Percentiles rank a stretch among this genome's conserved stretches.
Evolutionary conservation across 257 asterid species (phyloP).

Genomic region (Ajuga chamaepitys): DNA sequence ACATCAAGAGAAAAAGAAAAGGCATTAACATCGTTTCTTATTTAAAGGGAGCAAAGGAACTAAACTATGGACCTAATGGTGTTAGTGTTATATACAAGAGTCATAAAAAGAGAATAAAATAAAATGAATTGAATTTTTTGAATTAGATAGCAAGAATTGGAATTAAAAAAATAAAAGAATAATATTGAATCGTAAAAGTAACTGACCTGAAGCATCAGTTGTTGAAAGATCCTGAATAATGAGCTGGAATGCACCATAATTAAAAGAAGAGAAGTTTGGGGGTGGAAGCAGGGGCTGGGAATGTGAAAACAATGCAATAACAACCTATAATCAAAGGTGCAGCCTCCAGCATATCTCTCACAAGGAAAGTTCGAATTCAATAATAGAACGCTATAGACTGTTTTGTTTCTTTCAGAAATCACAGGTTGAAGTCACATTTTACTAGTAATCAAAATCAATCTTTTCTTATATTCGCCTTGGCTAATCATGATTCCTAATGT

Average conservation of each 20-base stretch:
- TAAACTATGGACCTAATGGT: constrained; percentile 23
- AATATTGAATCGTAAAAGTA: constrained; percentile 15
- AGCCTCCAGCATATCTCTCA: too few relatives aligned
- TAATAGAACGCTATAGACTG: background rate
- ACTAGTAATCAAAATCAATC: background rate
- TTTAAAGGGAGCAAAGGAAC: constrained; percentile 14
- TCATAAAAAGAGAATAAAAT: constrained; percentile 12
- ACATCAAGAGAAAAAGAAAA: constrained; percentile 47
- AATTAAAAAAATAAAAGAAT: too few relatives aligned
- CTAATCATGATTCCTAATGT: background rate
- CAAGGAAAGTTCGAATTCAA: too few relatives aligned
- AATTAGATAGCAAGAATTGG: constrained; percentile 5
- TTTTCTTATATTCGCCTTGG: background rate
- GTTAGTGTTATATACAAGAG: constrained; percentile 25
- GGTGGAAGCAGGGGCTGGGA: constrained; percentile 81
- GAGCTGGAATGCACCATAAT: constrained; percentile 80
- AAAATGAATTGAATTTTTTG: constrained; percentile 15
- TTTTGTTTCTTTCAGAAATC: background rate
- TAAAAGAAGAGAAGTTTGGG: constrained; percentile 49
- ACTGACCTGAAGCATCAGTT: constrained; percentile 86
- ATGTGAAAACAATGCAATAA: too few relatives aligned
- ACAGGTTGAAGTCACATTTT: background rate
- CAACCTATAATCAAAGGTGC: too few relatives aligned
- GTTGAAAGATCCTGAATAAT: constrained; percentile 91
- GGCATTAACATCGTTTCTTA: constrained; percentile 25